These are phyloP conservation scores for Peniophora sp. DNA, from an alignment of 1,284 basidiomycete species.

Conservation along the genomic window DNA sequence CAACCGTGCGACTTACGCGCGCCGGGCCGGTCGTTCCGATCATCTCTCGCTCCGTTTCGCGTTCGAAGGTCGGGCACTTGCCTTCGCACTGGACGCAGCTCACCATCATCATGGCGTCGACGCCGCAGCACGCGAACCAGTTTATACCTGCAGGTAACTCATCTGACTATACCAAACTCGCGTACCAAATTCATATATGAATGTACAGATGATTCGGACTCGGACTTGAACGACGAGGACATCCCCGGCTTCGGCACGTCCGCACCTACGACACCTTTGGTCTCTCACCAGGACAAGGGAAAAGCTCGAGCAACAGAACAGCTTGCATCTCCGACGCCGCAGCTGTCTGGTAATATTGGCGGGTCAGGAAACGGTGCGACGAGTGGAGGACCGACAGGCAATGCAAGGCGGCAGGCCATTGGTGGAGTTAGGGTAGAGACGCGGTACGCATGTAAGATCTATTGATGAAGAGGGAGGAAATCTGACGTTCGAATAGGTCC, in stretches of 20 bases:
- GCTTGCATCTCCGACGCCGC: conserved; percentile 29
- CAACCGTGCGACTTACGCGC: conserved; percentile 13
- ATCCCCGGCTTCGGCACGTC: conserved; percentile 60
- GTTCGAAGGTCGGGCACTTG: too few species aligned
- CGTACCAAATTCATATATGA: neutral
- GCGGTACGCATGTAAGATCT: conserved; percentile 40
- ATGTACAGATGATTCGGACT: conserved; percentile 54
- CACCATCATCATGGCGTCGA: conserved; percentile 17
- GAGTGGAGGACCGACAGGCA: conserved; percentile 20
- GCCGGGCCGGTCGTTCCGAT: neutral
- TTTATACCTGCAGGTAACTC: conserved; percentile 65
- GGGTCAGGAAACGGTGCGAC: conserved; percentile 33
- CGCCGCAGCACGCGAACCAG: conserved; percentile 54
- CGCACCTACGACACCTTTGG: conserved; percentile 42
- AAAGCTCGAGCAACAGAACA: conserved; percentile 60
- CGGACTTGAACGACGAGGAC: conserved; percentile 70
- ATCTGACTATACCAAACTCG: neutral
- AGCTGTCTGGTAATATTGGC: conserved; percentile 70
- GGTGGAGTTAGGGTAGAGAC: conserved; percentile 86
- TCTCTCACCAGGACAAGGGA: conserved; percentile 46
- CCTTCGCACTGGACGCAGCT: conserved; percentile 2
- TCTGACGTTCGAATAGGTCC: conserved; percentile 47
- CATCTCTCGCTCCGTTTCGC: neutral
- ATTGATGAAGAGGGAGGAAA: too few species aligned
- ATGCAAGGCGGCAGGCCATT: conserved; percentile 51